A percentile compares a stretch with the other conserved stretches of the same genome.
phyloP scores from a whole-genome alignment of 2,329 filamentous ascomycete genomes.

The Penicillium janthinellum region DNA sequence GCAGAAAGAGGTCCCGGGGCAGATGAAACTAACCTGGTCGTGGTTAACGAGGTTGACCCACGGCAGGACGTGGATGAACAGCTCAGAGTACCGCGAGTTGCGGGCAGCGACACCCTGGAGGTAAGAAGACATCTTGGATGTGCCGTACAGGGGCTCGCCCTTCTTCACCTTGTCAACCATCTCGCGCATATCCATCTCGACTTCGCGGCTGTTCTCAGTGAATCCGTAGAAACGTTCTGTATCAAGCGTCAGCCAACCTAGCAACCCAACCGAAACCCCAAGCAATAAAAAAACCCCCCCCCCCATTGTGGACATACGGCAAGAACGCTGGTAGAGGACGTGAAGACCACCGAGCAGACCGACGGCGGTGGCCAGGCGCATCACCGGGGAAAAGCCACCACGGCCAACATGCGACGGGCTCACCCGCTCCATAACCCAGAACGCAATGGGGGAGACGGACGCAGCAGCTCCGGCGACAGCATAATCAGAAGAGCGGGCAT shows the following conservation, averaged over 20 bases:
- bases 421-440: conserved; percentile 79
- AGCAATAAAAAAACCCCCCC: neutral
- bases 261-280: neutral
- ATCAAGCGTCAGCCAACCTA: conserved; percentile 11
- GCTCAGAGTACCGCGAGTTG: conserved; percentile 87
- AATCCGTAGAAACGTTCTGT: conserved; percentile 94
- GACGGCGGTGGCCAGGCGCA: conserved; percentile 76
- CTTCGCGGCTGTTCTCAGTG: conserved; percentile 85
- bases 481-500: conserved; percentile 86
- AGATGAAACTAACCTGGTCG: conserved; percentile 57
- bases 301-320: conserved; percentile 63
- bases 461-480: conserved; percentile 67
- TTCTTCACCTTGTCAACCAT: conserved; percentile 97
- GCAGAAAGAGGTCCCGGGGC: neutral
- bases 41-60: conserved; percentile 99
- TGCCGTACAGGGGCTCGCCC: conserved; percentile 86
- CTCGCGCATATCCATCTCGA: conserved; percentile 95
- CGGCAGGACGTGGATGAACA: conserved; percentile 81
- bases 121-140: conserved; percentile 74
- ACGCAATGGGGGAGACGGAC: conserved; percentile 70
- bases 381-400: conserved; percentile 77
- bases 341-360: conserved; percentile 78
- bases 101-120: conserved; percentile 91
- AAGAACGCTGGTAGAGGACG: conserved; percentile 80
- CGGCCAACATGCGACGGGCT: conserved; percentile 82